A percentile compares a stretch with the other conserved stretches of the same genome.
These are phyloP conservation scores for Sporobolomyces pararoseus DNA, from an alignment of 768 basidiomycete genomes.

Conservation along the genomic window DNA sequence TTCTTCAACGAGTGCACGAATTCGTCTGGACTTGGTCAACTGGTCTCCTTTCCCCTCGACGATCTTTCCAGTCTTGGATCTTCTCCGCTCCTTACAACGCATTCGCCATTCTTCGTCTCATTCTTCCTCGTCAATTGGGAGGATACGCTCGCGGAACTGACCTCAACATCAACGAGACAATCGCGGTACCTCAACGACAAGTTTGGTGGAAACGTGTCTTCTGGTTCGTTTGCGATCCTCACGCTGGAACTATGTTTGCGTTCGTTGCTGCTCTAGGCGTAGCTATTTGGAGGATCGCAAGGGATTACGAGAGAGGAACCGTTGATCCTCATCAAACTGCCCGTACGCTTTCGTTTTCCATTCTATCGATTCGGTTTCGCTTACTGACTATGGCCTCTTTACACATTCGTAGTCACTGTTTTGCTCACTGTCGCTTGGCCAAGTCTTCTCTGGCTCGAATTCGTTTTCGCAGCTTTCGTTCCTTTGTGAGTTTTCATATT, in stretches of 20 bases:
- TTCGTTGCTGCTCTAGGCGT: conserved; percentile 35
- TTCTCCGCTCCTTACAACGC: conserved; percentile 40
- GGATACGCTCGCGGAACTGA: conserved; percentile 35
- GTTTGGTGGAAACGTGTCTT: conserved; percentile 16
- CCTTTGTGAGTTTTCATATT: conserved; percentile 25
- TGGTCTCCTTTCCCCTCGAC: conserved; percentile 29
- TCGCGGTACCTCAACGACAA: conserved; percentile 20
- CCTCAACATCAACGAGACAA: conserved; percentile 36
- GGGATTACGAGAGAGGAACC: conserved; percentile 33
- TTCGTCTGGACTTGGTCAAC: conserved; percentile 36
- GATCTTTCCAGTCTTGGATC: conserved; percentile 35
- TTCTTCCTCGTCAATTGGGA: conserved; percentile 33
- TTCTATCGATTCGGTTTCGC: not conserved
- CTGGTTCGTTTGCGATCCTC: conserved; percentile 35
- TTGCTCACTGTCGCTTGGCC: conserved; percentile 41
- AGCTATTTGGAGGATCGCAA: conserved; percentile 32
- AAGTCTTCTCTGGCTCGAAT: conserved; percentile 37
- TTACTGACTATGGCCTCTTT: not conserved
- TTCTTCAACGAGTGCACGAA: conserved; percentile 31
- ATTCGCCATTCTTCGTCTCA: conserved; percentile 34
- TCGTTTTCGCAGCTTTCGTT: conserved; percentile 36
- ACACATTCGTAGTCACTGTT: conserved; percentile 24
- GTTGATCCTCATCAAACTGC: conserved; percentile 37
- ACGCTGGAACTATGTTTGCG: conserved; percentile 23
- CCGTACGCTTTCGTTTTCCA: conserved; percentile 8